These are phyloP conservation scores for Camptophora hylomeconis DNA, from an alignment of 2,329 filamentous ascomycete species.

Conservation along the genomic window DNA sequence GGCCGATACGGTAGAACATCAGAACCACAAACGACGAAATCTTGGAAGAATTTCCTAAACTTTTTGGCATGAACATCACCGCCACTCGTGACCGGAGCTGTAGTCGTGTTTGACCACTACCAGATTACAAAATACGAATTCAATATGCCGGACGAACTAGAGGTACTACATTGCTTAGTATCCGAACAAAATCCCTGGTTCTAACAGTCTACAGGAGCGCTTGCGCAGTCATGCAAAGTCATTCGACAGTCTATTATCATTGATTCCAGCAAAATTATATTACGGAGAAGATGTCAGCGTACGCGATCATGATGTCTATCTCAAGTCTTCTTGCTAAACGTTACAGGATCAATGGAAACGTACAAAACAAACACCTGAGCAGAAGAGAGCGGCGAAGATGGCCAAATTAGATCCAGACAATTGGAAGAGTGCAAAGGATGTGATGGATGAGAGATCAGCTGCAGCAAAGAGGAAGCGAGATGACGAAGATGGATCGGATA, in stretches of 20 bases:
- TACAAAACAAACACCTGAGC: constrained; percentile 90
- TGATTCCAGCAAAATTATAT: constrained; percentile 84
- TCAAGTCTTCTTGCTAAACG: constrained; percentile 5
- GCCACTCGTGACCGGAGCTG: too few relatives aligned
- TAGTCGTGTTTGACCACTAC: too few relatives aligned
- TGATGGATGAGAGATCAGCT: constrained; percentile 66
- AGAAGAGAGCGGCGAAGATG: constrained; percentile 68
- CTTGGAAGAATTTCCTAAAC: too few relatives aligned
- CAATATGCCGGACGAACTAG: constrained; percentile 13
- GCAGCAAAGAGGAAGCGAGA: constrained; percentile 62
- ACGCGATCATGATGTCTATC: constrained; percentile 30
- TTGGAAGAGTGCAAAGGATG: constrained; percentile 80
- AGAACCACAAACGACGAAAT: too few relatives aligned
- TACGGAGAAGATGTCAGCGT: constrained; percentile 77
- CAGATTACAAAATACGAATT: too few relatives aligned
- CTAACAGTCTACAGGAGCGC: constrained; percentile 28
- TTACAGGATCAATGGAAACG: constrained; percentile 79
- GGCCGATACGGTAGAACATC: too few relatives aligned
- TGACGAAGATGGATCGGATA: constrained; percentile 38
- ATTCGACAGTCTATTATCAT: constrained; percentile 73
- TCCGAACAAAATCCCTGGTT: too few relatives aligned
- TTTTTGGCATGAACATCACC: too few relatives aligned
- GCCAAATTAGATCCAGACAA: constrained; percentile 87
- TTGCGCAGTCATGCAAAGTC: constrained; percentile 50
- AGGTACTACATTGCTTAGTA: too few relatives aligned